Base-by-base conservation (phyloP, 2,329 filamentous ascomycete species). In the Phialophora macrospora region DNA sequence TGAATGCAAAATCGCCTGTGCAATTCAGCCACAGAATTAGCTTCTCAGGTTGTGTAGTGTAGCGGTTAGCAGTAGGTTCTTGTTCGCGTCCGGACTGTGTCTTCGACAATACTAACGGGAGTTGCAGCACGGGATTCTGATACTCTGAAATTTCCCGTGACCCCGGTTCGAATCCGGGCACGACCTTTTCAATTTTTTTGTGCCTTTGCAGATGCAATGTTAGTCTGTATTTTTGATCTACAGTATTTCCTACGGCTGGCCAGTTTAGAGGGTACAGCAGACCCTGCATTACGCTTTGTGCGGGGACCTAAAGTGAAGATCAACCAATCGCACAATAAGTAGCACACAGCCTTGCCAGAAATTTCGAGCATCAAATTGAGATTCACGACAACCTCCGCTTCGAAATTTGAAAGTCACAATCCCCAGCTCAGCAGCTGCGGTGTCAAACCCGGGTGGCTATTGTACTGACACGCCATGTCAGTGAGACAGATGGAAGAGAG, bases 41-140 rank as follows among this genome's bases (percentile, higher is more conserved):
- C 38, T 46, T 24, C 9, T 44, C 44, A 24, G 67, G 62, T 71
- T 68, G 49, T 70, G 60, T 72, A 72, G 71, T 73, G 71, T 73
- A 73, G 70, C 55, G 71, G 71, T 72, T 67, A 73, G 67, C 71
- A 73, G 32, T 34, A 34, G 32, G 32, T 34, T 34, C 32, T 12
- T 12, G 32, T 4, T 34, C 32, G 32, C 32, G 9, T 2, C 32
- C 32, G 9, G 12, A 34, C 11, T 11, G 2, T 48, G 17, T n/a
- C 20, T 48, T 20, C 17, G 17, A 20, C 6, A 7, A 20, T 48
- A 48, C 17, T 22, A n/a, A n/a, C 17, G 9, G 9, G 20, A 5
- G 14, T 48, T 20, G 6, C 6, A n/a, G 17, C 71, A 64, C 65
- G 61, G 63, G 71, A 71, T 73, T 73, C 70, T 73, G 71, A 73